phyloP scores from a whole-genome alignment of 768 basidiomycete genomes.

The Lentinula boryana region DNA sequence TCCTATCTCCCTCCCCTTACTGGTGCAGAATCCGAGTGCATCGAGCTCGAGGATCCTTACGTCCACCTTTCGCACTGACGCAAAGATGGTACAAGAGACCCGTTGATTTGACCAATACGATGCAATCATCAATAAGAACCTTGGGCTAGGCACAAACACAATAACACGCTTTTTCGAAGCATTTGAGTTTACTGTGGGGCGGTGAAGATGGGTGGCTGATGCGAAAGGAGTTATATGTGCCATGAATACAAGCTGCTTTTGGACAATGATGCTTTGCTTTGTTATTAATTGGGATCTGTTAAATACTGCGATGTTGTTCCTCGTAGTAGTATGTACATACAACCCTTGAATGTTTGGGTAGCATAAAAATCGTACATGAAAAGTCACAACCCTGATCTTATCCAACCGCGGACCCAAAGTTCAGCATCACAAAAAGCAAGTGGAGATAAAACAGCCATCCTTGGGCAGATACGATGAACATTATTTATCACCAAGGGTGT shows the following conservation, averaged over 20 bases:
- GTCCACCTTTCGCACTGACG: not conserved
- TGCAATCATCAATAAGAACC: not conserved
- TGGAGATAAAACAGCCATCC: not conserved
- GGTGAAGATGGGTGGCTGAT: conserved; percentile 2
- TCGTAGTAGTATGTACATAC: too few species aligned
- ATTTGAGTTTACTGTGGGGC: not conserved
- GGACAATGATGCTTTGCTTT: not conserved
- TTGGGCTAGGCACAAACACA: not conserved
- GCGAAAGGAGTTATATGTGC: not conserved
- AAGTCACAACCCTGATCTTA: not conserved
- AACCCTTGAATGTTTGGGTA: too few species aligned
- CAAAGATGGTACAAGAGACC: not conserved
- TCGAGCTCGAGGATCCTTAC: not conserved
- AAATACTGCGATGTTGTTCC: too few species aligned
- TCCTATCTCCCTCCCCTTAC: not conserved
- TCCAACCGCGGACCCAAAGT: not conserved
- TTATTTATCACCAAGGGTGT: not conserved
- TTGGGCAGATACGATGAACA: not conserved
- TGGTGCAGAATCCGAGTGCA: not conserved
- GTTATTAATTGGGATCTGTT: too few species aligned
- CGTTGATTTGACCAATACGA: not conserved
- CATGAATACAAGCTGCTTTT: not conserved
- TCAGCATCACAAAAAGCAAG: not conserved
- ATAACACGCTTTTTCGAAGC: not conserved
- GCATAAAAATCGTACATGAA: not conserved